Evolutionary conservation across 306 rosid species (phyloP).

Genomic region (Rosa persica): DNA sequence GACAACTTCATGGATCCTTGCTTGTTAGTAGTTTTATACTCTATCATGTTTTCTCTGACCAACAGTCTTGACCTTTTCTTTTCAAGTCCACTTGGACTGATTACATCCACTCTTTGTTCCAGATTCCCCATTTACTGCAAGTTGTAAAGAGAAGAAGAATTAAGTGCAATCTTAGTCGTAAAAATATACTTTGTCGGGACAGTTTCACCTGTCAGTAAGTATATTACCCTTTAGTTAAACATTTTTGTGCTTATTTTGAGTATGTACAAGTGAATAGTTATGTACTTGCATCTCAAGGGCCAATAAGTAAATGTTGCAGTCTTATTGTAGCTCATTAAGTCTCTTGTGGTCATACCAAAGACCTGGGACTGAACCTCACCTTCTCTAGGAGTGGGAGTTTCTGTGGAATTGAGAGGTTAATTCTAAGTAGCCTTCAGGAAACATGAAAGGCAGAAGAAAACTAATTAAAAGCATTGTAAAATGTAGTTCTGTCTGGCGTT

Average conservation of each 20-base stretch:
- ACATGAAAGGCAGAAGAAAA: not conserved
- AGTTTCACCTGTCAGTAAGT: constrained; percentile 86
- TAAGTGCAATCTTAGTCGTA: constrained; percentile 74
- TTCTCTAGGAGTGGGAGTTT: not conserved
- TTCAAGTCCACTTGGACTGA: constrained; percentile 30
- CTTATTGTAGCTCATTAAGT: not conserved
- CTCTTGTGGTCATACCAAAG: not conserved
- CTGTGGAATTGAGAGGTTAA: not conserved
- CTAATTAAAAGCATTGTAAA: not conserved
- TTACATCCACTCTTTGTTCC: constrained; percentile 32
- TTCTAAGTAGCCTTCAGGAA: not conserved
- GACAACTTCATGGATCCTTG: not conserved
- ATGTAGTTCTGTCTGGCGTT: too few species aligned
- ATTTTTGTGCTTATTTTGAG: not conserved
- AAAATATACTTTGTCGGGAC: constrained; percentile 85
- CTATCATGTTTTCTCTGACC: constrained; percentile 5
- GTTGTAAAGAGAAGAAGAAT: constrained; percentile 80
- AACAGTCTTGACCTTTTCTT: constrained; percentile 7
- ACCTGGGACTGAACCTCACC: not conserved
- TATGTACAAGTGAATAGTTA: not conserved
- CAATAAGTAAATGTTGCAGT: not conserved
- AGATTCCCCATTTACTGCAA: constrained; percentile 94
- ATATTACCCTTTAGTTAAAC: constrained; percentile 8
- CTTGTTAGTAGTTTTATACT: not conserved
- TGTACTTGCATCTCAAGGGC: not conserved